Percentiles rank a stretch among this genome's conserved stretches.
phyloP scores from a whole-genome alignment of 345 rosid species.

The Citrus trifoliata region DNA sequence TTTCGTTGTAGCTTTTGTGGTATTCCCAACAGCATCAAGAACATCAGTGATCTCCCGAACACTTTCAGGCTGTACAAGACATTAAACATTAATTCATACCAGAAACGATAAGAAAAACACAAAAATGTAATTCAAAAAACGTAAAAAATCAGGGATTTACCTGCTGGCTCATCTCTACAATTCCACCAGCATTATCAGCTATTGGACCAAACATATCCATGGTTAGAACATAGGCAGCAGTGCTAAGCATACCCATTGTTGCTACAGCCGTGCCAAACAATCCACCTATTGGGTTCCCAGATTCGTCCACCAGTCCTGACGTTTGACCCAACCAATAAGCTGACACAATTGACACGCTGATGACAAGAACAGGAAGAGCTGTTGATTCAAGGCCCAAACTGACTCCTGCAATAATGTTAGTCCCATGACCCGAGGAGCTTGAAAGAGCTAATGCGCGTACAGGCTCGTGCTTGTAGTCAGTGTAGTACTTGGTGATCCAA shows the following conservation, averaged over 20 bases:
- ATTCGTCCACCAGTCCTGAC: constrained; percentile 90
- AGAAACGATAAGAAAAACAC: not conserved
- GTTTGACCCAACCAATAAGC: constrained; percentile 96
- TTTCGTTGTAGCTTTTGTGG: constrained; percentile 98
- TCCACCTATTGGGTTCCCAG: constrained; percentile 85
- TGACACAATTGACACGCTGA: constrained; percentile 74
- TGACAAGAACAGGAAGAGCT: constrained; percentile 92
- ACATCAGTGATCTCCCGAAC: constrained; percentile 96
- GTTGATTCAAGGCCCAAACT: constrained; percentile 99
- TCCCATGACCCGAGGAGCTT: constrained; percentile 98
- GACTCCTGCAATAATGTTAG: constrained; percentile 97
- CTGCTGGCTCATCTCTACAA: constrained; percentile 99
- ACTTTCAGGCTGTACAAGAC: constrained; percentile 73
- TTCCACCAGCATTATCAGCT: constrained; percentile 99
- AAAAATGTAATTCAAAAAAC: not conserved
- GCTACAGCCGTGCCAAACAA: constrained; percentile 99
- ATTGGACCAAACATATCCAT: constrained; percentile 99
- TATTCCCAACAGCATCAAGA: constrained; percentile 99
- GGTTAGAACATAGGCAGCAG: constrained; percentile 97
- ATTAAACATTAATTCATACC: not conserved
- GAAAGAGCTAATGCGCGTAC: constrained; percentile 91
- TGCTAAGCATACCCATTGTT: constrained; percentile 99
- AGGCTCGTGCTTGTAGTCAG: constrained; percentile 98
- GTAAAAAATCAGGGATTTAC: constrained; percentile 37
- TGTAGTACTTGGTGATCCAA: constrained; percentile 92